Evolutionary conservation across 768 basidiomycete genomes (phyloP).

Genomic region (Russula compacta): DNA sequence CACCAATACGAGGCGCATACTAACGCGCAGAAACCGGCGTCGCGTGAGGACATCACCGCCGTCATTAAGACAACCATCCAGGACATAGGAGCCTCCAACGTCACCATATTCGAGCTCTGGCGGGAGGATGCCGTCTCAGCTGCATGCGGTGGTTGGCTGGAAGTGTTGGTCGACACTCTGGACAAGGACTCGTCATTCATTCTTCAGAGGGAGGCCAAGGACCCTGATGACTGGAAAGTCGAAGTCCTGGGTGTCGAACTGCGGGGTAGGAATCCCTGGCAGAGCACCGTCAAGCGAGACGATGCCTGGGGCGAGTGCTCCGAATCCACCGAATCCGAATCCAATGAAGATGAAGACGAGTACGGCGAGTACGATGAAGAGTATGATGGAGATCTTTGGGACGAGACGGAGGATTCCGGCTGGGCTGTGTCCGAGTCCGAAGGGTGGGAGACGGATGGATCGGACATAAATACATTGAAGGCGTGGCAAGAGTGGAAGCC

Average conservation of each 20-base stretch:
- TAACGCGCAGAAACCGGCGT: slow-evolving; percentile 34
- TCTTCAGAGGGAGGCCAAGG: slow-evolving; percentile 3
- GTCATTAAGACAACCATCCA: slow-evolving; percentile 47
- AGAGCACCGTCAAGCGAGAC: not conserved
- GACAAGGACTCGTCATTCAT: slow-evolving; percentile 23
- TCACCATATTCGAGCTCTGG: slow-evolving; percentile 38
- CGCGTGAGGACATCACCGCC: slow-evolving; percentile 40
- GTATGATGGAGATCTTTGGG: not conserved
- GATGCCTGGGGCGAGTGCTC: slow-evolving; percentile 9
- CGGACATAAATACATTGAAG: not conserved
- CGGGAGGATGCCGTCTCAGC: slow-evolving; percentile 37
- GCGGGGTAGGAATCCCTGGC: slow-evolving; percentile 12
- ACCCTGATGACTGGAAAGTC: slow-evolving; percentile 20
- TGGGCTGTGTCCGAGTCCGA: not conserved
- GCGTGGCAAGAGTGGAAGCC: slow-evolving; percentile 9
- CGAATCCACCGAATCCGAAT: not conserved
- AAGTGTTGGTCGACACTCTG: slow-evolving; percentile 40
- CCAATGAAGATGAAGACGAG: not conserved
- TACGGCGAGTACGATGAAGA: not conserved
- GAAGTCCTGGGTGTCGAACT: slow-evolving; percentile 23
- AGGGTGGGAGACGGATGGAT: not conserved
- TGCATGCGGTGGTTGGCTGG: slow-evolving; percentile 55
- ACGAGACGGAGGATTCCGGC: not conserved
- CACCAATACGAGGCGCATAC: slow-evolving; percentile 47
- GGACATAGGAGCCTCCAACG: slow-evolving; percentile 38